Evolutionary conservation across 345 rosid species (phyloP).

Genomic region (Eucalyptus dawsonii): DNA sequence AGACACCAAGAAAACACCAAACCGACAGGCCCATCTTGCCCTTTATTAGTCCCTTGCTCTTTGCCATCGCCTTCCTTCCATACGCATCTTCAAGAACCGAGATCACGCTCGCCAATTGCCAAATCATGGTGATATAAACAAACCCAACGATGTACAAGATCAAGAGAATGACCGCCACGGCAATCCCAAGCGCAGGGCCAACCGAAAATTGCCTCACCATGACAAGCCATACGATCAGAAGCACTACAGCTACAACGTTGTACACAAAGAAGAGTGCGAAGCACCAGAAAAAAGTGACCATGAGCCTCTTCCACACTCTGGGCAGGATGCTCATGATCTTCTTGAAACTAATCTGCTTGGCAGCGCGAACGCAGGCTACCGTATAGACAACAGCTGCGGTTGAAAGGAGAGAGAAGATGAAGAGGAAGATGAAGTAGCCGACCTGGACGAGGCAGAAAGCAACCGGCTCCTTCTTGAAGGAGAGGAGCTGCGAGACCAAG

Average conservation of each 20-base stretch:
- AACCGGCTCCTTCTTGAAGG: not conserved
- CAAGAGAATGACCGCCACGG: not conserved
- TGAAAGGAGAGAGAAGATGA: constrained; percentile 29
- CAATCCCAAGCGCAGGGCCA: not conserved
- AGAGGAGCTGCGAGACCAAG: constrained; percentile 14
- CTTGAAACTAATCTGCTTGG: constrained; percentile 12
- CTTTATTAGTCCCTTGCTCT: constrained; percentile 18
- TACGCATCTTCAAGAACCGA: constrained; percentile 38
- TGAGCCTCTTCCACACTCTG: constrained; percentile 39
- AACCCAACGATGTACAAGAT: constrained; percentile 4
- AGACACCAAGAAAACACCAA: not conserved
- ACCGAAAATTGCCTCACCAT: not conserved
- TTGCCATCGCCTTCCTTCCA: constrained; percentile 30
- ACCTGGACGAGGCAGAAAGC: constrained; percentile 10
- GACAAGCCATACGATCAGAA: not conserved
- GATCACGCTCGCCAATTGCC: constrained; percentile 39
- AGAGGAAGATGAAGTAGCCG: constrained; percentile 10
- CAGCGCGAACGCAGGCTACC: constrained; percentile 29
- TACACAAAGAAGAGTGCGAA: constrained; percentile 4
- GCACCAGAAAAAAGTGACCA: constrained; percentile 27
- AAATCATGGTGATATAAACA: constrained; percentile 20
- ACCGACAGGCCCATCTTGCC: constrained; percentile 20
- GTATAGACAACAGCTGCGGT: constrained; percentile 49
- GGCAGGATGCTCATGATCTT: constrained; percentile 36
- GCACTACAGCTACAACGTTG: not conserved